phyloP scores from a whole-genome alignment of 768 basidiomycete species.

The Leccinum longicurvipes region DNA sequence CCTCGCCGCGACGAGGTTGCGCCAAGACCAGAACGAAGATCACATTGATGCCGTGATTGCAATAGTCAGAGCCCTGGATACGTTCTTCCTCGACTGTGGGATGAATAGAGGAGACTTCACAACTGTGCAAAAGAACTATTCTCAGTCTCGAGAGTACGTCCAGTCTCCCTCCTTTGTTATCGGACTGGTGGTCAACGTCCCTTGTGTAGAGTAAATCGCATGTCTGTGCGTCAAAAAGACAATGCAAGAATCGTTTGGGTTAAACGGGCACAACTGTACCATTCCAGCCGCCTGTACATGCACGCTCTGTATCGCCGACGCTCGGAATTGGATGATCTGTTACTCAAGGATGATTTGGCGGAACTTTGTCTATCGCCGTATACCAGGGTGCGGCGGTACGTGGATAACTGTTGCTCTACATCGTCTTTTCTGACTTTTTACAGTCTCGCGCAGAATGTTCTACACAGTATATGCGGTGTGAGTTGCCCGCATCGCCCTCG shows the following conservation, averaged over 20 bases:
- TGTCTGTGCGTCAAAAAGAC: conserved; percentile 69
- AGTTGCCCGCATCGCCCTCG: conserved; percentile 22
- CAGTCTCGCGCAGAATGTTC: conserved; percentile 67
- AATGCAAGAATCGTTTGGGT: conserved; percentile 73
- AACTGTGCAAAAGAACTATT: conserved; percentile 50
- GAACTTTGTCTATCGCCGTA: conserved; percentile 80
- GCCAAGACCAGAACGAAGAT: conserved; percentile 64
- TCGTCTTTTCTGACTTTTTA: conserved; percentile 1
- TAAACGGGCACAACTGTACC: conserved; percentile 77
- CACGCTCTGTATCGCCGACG: conserved; percentile 72
- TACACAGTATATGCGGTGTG: conserved; percentile 64
- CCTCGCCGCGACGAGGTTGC: conserved; percentile 61
- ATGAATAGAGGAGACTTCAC: conserved; percentile 57
- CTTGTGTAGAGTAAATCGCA: conserved; percentile 52
- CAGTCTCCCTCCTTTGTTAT: background rate
- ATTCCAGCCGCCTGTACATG: conserved; percentile 72
- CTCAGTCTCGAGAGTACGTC: conserved; percentile 30
- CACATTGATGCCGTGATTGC: conserved; percentile 82
- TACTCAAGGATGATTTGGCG: conserved; percentile 59
- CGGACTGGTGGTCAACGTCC: background rate
- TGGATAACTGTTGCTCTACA: background rate
- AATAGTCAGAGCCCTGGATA: conserved; percentile 71
- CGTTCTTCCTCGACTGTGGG: conserved; percentile 70
- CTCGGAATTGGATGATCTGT: conserved; percentile 66
- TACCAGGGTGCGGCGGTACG: conserved; percentile 70